phyloP scores from a whole-genome alignment of 345 rosid genomes.

The Gossypium sturtianum region DNA sequence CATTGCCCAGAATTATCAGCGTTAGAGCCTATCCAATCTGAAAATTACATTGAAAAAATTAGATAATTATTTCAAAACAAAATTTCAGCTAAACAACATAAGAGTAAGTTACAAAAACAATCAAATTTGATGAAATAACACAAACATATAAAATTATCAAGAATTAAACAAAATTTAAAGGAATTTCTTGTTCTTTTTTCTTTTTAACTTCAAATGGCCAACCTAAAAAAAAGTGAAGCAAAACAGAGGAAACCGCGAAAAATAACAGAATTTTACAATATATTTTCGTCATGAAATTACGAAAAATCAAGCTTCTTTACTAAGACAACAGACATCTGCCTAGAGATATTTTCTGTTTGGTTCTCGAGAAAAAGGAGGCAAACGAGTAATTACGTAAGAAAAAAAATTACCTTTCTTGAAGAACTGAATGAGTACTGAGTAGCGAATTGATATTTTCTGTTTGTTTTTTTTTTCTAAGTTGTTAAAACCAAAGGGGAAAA shows the following conservation, averaged over 20 bases:
- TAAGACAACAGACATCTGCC: background rate
- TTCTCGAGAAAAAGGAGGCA: background rate
- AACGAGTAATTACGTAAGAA: background rate
- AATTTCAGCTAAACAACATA: background rate
- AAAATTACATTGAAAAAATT: background rate
- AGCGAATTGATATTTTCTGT: background rate
- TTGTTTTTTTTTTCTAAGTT: background rate
- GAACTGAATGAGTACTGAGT: background rate
- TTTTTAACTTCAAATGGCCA: background rate
- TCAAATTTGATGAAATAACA: background rate
- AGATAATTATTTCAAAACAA: background rate
- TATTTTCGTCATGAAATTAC: background rate
- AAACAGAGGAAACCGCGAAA: background rate
- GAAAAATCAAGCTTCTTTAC: background rate
- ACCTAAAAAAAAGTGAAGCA: no score
- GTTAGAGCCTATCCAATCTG: background rate
- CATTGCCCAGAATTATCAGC: constrained; percentile 22
- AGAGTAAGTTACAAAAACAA: background rate
- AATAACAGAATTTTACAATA: background rate
- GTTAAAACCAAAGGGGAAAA: background rate
- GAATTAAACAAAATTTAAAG: background rate
- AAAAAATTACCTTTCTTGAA: background rate
- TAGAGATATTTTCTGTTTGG: background rate
- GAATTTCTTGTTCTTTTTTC: background rate
- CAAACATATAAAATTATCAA: background rate